Evolutionary conservation across 2,329 filamentous ascomycete species (phyloP), one percentile per base, ranked within the genome.

Genomic region (Calycina marina): DNA sequence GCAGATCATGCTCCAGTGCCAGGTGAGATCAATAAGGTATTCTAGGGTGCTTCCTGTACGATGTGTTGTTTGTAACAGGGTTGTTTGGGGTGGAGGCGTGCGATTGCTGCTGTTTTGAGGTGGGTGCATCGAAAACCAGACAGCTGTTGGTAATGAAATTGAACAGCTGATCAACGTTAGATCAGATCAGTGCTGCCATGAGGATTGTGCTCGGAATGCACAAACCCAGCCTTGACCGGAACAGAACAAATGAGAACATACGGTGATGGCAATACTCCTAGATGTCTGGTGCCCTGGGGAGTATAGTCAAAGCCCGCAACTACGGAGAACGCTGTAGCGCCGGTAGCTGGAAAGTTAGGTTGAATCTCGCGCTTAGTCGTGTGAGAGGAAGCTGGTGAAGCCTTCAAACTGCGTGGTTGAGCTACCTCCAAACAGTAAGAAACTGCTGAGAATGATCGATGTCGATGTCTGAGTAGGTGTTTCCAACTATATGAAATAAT

Each of bases 21-120:
- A 38, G 38, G 36, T 31, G 37, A 28, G 31, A 31, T 35, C 37
- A 29, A 36, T 40, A 34, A 31, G 36, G 32, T 43, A 42, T 40
- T 44, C 41, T 35, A 43, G 39, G 35, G 25, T 32, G 35, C 30
- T 39, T 41, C 37, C 40, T 48, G 42, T 47, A 33, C 31, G 41
- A 35, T 42, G 46, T 47, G 37, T 39, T 49, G 43, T 41, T 40
- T 42, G 36, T 40, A 44, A 48, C n/a, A 40, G 45, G 42, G 41
- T 46, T 25, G 30, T 31, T 38, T 34, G 38, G 35, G 28, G 33
- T 29, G 34, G 32, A 36, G 35, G 37, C 32, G 35, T 30, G 26
- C 17, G 40, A 35, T 16, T 25, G 17, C 25, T 22, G 20, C 20
- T 22, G 8, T 22, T 9, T 22, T 22, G 37, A 31, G 32, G 33